Evolutionary conservation across 768 basidiomycete species (phyloP), one percentile per base, ranked within the genome.

Genomic region (Naganishia antarctica): DNA sequence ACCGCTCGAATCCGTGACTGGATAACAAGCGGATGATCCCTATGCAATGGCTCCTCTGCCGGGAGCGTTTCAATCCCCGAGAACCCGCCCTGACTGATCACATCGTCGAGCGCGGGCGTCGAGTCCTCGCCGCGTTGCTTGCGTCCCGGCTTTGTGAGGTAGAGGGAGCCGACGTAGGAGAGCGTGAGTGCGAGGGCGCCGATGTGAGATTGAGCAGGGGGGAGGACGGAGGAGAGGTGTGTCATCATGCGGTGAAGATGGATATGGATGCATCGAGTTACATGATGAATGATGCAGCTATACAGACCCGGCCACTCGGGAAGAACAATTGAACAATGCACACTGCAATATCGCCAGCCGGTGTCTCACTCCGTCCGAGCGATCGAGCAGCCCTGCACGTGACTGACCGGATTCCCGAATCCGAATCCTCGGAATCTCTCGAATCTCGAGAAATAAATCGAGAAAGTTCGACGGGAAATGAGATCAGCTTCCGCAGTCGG

Each of bases 21-120:
- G 66, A 98, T 91, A 5, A 94, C 89, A 41, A 82, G 82, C 0
- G 91, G 87, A 71, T 94, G 88, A 73, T 97, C 87, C 66, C 93
- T 66, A 53, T 82, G 83, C 84, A 86, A 23, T 82, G 79, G 62
- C 84, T 78, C 51, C 66, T 60, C 63, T 23, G 76, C 49, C 62
- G 28, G 28, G 13, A 41, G 37, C 6, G 29, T 7, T 8, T 31
- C 4, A 21, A 16, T 34, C 53, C 37, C 21, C 5, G 50, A 31
- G 21, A n/a, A 51, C 18, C 21, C 29, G n/a, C 57, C 62, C 66
- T 74, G 47, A 65, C 73, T 64, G 67, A 70, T 63, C 26, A 69
- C 68, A 13, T 69, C 66, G 9, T 66, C 60, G 9, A 61, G 32
- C 12, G 50, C 48, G 16, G 41, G 13, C 9, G n/a, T n/a, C n/a